These are phyloP conservation scores for Aureobasidium pullulans DNA, from an alignment of 2,329 filamentous ascomycete genomes.

Conservation along the genomic window DNA sequence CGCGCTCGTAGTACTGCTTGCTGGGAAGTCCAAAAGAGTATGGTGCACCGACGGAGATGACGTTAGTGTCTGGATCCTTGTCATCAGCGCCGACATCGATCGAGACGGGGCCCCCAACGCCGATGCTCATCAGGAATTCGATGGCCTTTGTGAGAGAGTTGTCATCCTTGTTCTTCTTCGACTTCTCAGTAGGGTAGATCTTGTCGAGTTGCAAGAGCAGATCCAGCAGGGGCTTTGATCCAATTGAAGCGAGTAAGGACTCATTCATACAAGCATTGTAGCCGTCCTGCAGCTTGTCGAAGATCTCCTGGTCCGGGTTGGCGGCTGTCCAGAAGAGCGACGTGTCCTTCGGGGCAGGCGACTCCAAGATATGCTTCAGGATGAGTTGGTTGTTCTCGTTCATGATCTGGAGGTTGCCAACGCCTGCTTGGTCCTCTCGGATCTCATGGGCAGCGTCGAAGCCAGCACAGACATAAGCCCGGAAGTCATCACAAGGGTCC, in stretches of 20 bases:
- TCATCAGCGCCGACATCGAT: constrained; percentile 35
- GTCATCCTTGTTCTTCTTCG: constrained; percentile 20
- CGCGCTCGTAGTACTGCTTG: constrained; percentile 54
- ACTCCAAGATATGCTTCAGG: constrained; percentile 14
- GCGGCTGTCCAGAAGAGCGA: constrained; percentile 14
- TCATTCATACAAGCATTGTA: constrained; percentile 63
- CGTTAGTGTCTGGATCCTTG: constrained; percentile 48
- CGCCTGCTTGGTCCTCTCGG: constrained; percentile 9
- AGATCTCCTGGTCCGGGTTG: constrained; percentile 50
- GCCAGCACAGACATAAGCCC: constrained; percentile 10
- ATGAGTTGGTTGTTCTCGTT: constrained; percentile 13
- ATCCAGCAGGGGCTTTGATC: constrained; percentile 48
- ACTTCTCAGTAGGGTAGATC: constrained; percentile 24
- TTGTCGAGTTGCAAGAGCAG: constrained; percentile 48
- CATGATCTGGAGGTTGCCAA: constrained; percentile 12
- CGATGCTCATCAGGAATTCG: constrained; percentile 7
- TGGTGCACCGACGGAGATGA: constrained; percentile 40
- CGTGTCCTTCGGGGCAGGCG: neutral
- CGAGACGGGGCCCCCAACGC: neutral
- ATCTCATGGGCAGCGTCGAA: constrained; percentile 13
- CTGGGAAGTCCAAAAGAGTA: constrained; percentile 51
- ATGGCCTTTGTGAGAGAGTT: constrained; percentile 24
- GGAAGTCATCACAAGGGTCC: constrained; percentile 14
- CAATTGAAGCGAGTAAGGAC: constrained; percentile 47
- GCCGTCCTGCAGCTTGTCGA: constrained; percentile 55